Evolutionary conservation across 139 green algal species (phyloP), one percentile per base, ranked within the genome.

Genomic region (Micractinium conductrix): DNA sequence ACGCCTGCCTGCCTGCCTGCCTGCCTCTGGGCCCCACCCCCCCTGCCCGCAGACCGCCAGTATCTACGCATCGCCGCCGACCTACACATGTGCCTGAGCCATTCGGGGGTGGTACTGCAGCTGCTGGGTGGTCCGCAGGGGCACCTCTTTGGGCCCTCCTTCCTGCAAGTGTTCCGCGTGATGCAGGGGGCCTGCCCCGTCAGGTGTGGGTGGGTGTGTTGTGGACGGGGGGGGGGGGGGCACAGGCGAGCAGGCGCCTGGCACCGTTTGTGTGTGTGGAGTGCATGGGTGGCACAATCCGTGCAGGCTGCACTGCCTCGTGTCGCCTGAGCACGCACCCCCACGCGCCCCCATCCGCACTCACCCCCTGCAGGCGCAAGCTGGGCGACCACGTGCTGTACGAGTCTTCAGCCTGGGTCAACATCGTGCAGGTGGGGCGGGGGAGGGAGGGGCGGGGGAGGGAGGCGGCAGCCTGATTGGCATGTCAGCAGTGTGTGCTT

Each of bases 21-120:
- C 35, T 42, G 16, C 58, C 35, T 45, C 35, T n/a, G 17, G 7
- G 22, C 30, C 70, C 40, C 17, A 28, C 9, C 17, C 26, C 37
- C 28, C 28, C 1, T 10, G 2, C 70, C 70, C 44, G 50, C 42
- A 79, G 67, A 37, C 40, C 73, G 63, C 4, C 63, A 44, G 6
- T 85, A 83, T 79, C 86, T 87, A 60, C 87, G 87, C 70, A 87
- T 89, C 26, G 44, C 84, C 40, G 80, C 48, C 37, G 87, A 91
- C 82, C 43, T 89, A 16, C 55, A 72, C 71, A 89, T 87, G 26
- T 74, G 84, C 42, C 30, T 83, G 50, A 69, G 78, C 43, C 84
- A 91, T 72, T 30, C 45, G 1, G 26, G 81, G 26, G 80, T 84
- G 38, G 87, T 69, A 24, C 58, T 71, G 50, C 38, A 76, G 19